A percentile compares a stretch with the other conserved stretches of the same genome.
These are phyloP conservation scores for Fusarium verticillioides DNA, from an alignment of 2,329 filamentous ascomycete species.

Conservation along the genomic window DNA sequence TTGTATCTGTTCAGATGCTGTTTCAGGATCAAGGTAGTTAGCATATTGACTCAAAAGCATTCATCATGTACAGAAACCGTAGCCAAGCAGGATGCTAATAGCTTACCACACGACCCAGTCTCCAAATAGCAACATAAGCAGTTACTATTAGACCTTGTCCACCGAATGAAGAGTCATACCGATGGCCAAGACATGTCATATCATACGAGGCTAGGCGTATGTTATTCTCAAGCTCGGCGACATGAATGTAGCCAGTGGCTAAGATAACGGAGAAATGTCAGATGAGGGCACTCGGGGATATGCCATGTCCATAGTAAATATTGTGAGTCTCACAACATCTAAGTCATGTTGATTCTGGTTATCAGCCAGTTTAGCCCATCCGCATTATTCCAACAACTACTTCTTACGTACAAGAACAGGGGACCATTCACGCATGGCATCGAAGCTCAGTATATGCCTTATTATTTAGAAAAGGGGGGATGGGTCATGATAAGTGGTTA, in stretches of 20 bases:
- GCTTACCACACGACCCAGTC: neutral
- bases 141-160: neutral
- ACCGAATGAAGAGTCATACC: neutral
- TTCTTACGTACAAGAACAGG: neutral
- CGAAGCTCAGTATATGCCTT: neutral
- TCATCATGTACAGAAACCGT: neutral
- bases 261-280: neutral
- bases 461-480: neutral
- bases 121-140: neutral
- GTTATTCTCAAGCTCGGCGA: neutral
- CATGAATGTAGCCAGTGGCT: neutral
- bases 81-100: too few species aligned
- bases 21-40: neutral
- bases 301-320: neutral
- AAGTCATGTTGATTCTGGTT: neutral
- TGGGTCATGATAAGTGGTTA: neutral
- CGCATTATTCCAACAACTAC: neutral
- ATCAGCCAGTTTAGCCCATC: neutral
- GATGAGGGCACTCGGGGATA: neutral
- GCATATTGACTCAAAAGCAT: neutral
- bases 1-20: neutral
- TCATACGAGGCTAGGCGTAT: neutral
- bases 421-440: neutral
- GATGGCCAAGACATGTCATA: neutral
- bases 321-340: neutral